Evolutionary conservation across 352 stramenopile species (phyloP).

Genomic region (Pythium guiyangense): DNA sequence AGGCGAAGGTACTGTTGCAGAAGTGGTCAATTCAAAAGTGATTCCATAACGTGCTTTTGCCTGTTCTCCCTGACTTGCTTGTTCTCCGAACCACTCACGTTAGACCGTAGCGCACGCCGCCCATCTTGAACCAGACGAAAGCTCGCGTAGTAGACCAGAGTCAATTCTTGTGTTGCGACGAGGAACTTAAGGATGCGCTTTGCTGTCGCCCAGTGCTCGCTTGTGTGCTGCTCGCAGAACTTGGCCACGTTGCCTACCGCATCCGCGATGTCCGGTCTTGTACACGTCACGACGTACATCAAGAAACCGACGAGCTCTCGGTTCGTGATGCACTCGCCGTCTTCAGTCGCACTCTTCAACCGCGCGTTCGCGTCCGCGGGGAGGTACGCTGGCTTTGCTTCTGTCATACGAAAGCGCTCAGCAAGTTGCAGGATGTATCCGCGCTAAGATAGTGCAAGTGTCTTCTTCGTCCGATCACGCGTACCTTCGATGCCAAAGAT

Average conservation of each 20-base stretch:
- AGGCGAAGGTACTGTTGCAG: too few species aligned
- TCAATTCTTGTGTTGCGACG: too few species aligned
- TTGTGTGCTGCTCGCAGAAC: conserved; percentile 1
- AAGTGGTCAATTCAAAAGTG: too few species aligned
- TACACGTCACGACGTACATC: conserved; percentile 3
- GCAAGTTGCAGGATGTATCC: background rate
- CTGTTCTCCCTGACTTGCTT: too few species aligned
- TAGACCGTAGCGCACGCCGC: too few species aligned
- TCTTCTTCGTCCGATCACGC: too few species aligned
- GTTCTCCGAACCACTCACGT: too few species aligned
- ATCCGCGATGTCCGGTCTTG: background rate
- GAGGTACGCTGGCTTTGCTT: background rate
- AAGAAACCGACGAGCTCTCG: background rate
- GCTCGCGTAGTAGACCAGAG: too few species aligned
- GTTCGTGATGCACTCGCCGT: background rate
- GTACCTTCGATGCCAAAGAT: background rate
- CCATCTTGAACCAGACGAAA: too few species aligned
- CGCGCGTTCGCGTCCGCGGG: background rate
- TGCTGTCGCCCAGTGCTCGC: background rate
- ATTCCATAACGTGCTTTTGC: too few species aligned
- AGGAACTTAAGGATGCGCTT: background rate
- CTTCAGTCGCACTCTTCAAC: background rate
- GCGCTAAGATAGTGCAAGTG: background rate
- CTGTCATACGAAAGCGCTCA: background rate
- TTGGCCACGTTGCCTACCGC: background rate